These are phyloP conservation scores for Acer yangbiense DNA, from an alignment of 345 rosid genomes.

Conservation along the genomic window DNA sequence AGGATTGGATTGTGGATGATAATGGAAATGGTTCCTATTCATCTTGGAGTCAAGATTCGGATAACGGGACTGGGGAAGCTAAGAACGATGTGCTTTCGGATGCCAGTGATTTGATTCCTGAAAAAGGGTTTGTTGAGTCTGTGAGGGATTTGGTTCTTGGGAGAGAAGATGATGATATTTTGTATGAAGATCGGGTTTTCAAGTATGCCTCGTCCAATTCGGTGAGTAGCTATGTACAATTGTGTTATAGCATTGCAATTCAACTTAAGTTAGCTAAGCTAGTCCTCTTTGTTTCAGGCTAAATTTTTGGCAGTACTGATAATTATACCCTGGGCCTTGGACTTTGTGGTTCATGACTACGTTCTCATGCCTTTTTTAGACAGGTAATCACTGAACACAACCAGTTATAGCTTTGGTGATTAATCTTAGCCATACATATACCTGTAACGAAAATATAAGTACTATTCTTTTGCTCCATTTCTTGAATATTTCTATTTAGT, in stretches of 20 bases:
- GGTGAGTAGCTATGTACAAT: conserved; percentile 39
- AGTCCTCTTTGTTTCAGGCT: conserved; percentile 57
- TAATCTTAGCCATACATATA: background rate
- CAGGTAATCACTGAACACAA: conserved; percentile 53
- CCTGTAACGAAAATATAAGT: background rate
- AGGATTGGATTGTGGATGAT: conserved; percentile 85
- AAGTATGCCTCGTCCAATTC: conserved; percentile 81
- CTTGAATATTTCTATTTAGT: background rate
- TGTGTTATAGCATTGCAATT: background rate
- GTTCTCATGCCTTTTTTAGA: conserved; percentile 92
- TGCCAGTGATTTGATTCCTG: conserved; percentile 43
- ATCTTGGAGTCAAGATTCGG: conserved; percentile 56
- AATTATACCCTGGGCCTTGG: conserved; percentile 81
- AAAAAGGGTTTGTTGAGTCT: conserved; percentile 64
- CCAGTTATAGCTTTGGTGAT: background rate
- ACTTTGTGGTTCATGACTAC: conserved; percentile 88
- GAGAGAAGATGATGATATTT: conserved; percentile 70
- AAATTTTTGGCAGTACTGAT: conserved; percentile 78
- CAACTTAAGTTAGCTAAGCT: background rate
- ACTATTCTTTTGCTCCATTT: background rate
- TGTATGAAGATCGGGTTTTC: conserved; percentile 93
- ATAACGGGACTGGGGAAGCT: conserved; percentile 32
- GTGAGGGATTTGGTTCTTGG: conserved; percentile 79
- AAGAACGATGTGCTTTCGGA: conserved; percentile 28
- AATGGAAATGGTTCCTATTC: conserved; percentile 26